Evolutionary conservation across 306 rosid genomes (phyloP), one percentile per base, ranked within the genome.

Genomic region (Cicer chorassanicum): DNA sequence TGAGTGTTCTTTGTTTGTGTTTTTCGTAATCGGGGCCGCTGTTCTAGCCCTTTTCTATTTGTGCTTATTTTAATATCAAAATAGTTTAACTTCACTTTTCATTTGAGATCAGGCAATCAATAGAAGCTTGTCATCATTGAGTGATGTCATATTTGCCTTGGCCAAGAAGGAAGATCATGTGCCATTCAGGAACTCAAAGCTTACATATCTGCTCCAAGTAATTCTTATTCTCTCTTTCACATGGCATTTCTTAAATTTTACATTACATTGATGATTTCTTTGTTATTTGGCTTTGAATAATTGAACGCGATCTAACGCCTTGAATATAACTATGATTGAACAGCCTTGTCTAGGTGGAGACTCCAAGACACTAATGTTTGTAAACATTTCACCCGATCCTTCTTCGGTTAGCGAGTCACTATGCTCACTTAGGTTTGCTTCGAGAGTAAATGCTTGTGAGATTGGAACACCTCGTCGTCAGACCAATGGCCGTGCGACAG

Each of bases 281-380:
- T 39, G 11, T 65, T 72, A n/a, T 39, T 24, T 65, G 49, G 10
- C 21, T 59, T 72, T 64, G 48, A 51, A 51, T 57, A 5, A 19
- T 61, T 72, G 40, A 42, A 61, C 59, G n/a, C 46, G 15, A 54
- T 78, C 84, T 83, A 74, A 80, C 61, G 7, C 77, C 13, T 71
- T 61, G 34, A 41, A 21, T 69, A 39, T 73, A 40, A 72, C 79
- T 68, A 29, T 77, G 76, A 40, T 75, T 80, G 59, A 84, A 71
- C 92, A 95, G 99, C 99, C 98, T 21, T 90, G 99, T 69, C 89
- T 95, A 0, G 97, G 99, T 65, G 97, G 98, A 8, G 99, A 95
- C 80, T 92, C 98, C 0, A 91, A 94, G 96, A 94, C 96, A 29
- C 77, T 95, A 82, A 95, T 92, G 99, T 82, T 95, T 69, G 99